Base-by-base conservation (phyloP, 805 yeast species). In the Diddensiella santjacobensis region DNA sequence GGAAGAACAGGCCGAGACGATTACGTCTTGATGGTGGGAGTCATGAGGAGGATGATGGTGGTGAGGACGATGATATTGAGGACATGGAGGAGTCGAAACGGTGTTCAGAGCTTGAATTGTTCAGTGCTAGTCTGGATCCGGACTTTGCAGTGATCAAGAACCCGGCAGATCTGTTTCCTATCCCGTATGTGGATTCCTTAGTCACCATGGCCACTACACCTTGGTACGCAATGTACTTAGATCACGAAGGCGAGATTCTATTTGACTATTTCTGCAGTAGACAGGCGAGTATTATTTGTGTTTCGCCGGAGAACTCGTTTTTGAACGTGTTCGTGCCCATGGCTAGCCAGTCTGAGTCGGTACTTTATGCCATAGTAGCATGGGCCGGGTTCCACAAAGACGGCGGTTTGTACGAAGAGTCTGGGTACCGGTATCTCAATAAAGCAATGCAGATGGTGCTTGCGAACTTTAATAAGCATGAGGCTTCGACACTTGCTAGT, bases 401-500 rank as follows among this genome's bases (percentile, higher is more conserved):
- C 40, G 60, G 61, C 17, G 57, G 56, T 22, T 59, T 60, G n/a
- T 62, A 63, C 40, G 62, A 63, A 30, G 65, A 59, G 11, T 56
- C 49, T 6, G 68, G 64, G 3, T 55, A 50, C 30, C 35, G 41
- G 2, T 61, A 57, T 43, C 50, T 62, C 3, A 53, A 53, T 13
- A 42, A 51, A 35, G 66, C 66, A 3, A 53, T 58, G 19, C 47
- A 45, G 22, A 42, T 51, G 15, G 56, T 57, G 4, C 46, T 44
- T 23, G 44, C 29, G 46, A 52, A 18, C 49, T 57, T 22, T 22
- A 15, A 48, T 44, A 45, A 51, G 49, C 44, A 56, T 20, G 58
- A 55, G 24, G 49, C 50, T 64, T 44, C 68, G 57, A 74, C 82
- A 50, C 61, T 86, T 40, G 90, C 95, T 1, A 77, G 83, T 15